Conservation (phyloP, 2,329 filamentous ascomycete species). For the Pseudogymnoascus sp. region DNA sequence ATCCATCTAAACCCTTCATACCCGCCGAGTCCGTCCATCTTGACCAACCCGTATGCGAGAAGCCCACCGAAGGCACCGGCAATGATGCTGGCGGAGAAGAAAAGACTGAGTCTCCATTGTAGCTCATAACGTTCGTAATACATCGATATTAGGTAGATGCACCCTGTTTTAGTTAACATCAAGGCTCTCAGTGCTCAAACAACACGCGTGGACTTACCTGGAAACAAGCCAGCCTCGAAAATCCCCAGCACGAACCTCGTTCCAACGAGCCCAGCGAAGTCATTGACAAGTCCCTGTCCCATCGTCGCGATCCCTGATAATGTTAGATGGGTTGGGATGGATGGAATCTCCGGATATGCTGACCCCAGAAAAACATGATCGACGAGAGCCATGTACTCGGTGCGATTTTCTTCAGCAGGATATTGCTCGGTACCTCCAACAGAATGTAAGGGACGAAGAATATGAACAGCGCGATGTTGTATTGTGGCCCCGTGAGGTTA, state of each 20-base stretch:
- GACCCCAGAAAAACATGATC: constrained; percentile 39
- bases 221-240: constrained; percentile 39
- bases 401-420: constrained; percentile 26
- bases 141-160: constrained; percentile 38
- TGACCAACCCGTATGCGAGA: constrained; percentile 40
- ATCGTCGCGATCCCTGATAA: constrained; percentile 28
- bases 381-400: constrained; percentile 31
- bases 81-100: constrained; percentile 34
- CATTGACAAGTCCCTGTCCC: constrained; percentile 38
- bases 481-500: constrained; percentile 37
- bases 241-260: constrained; percentile 36
- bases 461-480: constrained; percentile 31
- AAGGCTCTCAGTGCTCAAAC: constrained; percentile 10
- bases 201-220: constrained; percentile 24
- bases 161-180: constrained; percentile 9
- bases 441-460: constrained; percentile 31
- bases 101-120: constrained; percentile 37
- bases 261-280: constrained; percentile 30
- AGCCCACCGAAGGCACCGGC: constrained; percentile 37
- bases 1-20: constrained; percentile 41
- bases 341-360: constrained; percentile 23
- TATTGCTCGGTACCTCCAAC: constrained; percentile 26
- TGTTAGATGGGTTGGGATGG: background rate
- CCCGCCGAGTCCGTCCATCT: constrained; percentile 36
- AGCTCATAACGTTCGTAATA: constrained; percentile 43